Base-by-base conservation (phyloP, 306 rosid genomes). In the Herpetospermum pedunculosum region DNA sequence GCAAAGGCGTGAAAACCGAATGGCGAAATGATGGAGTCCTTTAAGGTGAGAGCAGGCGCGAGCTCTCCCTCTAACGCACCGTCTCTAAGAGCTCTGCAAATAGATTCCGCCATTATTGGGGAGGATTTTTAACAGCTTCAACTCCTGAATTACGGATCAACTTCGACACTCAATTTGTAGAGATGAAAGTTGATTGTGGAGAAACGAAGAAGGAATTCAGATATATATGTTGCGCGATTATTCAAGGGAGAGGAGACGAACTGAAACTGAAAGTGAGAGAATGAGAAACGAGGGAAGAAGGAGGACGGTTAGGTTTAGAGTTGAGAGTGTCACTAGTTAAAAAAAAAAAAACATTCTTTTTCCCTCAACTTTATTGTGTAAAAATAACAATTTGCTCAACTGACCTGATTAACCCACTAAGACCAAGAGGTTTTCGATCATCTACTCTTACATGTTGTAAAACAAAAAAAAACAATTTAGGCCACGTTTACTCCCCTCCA, bases 41-140 rank as follows among this genome's bases (percentile, higher is more conserved):
- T 91, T 53, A 94, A 85, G 12, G 94, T 84, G 78, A 94, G 91
- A 79, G 92, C 80, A 0, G 94, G 88, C 0, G 98, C 92, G 34
- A 83, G 96, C 80, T 93, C 98, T 60, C 97, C 98, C 83, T 89
- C 91, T 43, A 87, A 81, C 1, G 82, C 89, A 16, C 98, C 96
- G 58, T 89, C 98, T 21, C 97, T 80, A 28, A 93, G 85, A 21
- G 85, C 77, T 80, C 94, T 84, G 73, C 86, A 84, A 76, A 93
- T 81, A 48, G 89, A 87, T 63, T 93, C 94, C 16, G 90, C 87
- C 98, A 93, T 92, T 59, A n/a, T 46, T 34, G 71, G 58, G 5
- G 77, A 55, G 14, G 25, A 19, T 53, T 23, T 53, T 23, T 10
- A 6, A 14, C 5, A 67, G 47, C 53, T 64, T 25, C 21, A 65